Evolutionary conservation across 768 basidiomycete species (phyloP).

Genomic region (Rhizopogon vinicolor): DNA sequence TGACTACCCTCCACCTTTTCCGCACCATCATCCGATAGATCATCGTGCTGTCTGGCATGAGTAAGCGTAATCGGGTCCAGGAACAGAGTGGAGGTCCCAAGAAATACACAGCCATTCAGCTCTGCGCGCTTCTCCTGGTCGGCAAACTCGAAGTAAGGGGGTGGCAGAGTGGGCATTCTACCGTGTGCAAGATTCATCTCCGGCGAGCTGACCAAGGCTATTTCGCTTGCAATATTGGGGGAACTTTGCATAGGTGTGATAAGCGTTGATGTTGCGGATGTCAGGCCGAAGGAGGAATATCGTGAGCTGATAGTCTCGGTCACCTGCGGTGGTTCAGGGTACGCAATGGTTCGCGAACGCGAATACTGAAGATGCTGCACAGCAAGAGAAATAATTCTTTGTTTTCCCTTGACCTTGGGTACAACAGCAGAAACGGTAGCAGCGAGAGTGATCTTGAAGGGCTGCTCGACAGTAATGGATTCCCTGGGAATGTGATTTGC

Average conservation of each 20-base stretch:
- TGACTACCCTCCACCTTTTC: slow-evolving; percentile 37
- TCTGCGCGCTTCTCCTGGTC: slow-evolving; percentile 31
- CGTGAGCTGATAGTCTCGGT: slow-evolving; percentile 3
- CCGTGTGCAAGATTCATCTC: slow-evolving; percentile 3
- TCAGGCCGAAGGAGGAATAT: slow-evolving; percentile 4
- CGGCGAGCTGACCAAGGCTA: slow-evolving; percentile 10
- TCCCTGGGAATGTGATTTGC: slow-evolving; percentile 45
- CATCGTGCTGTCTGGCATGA: not conserved
- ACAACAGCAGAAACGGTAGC: slow-evolving; percentile 46
- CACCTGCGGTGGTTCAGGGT: slow-evolving; percentile 3
- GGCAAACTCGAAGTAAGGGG: slow-evolving; percentile 40
- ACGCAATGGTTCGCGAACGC: slow-evolving; percentile 14
- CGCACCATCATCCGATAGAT: slow-evolving; percentile 8
- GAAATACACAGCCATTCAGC: slow-evolving; percentile 34
- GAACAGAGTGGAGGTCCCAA: slow-evolving; percentile 48
- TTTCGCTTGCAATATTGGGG: slow-evolving; percentile 4
- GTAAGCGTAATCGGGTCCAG: slow-evolving; percentile 40
- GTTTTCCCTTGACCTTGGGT: slow-evolving; percentile 27
- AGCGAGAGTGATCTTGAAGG: slow-evolving; percentile 54
- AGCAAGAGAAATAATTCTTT: slow-evolving; percentile 46
- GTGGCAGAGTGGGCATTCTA: slow-evolving; percentile 29
- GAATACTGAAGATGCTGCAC: slow-evolving; percentile 63
- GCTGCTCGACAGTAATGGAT: slow-evolving; percentile 44
- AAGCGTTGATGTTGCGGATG: slow-evolving; percentile 1
- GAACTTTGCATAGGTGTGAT: slow-evolving; percentile 4